phyloP scores from a whole-genome alignment of 208 protist species.

The Entamoeba dispar region DNA sequence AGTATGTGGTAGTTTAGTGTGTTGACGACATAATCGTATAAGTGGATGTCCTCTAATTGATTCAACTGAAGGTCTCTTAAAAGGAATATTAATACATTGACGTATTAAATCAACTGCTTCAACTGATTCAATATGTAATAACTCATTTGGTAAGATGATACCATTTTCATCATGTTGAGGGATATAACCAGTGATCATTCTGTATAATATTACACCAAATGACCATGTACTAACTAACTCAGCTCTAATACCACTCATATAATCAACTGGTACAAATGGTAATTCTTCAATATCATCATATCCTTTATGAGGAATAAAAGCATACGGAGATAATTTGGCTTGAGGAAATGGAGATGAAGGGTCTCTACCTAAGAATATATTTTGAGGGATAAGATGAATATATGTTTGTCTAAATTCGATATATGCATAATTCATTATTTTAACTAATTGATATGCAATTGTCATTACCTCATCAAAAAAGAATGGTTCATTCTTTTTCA shows the following conservation, averaged over 20 bases:
- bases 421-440: background rate
- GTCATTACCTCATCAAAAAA: background rate
- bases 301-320: background rate
- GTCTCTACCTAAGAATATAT: background rate
- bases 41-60: background rate
- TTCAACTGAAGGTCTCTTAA: background rate
- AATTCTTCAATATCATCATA: background rate
- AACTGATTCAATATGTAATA: background rate
- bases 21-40: background rate
- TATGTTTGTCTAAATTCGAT: background rate
- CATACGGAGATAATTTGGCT: background rate
- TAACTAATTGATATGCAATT: background rate
- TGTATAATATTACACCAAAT: background rate
- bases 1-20: background rate
- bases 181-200: background rate
- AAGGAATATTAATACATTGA: background rate
- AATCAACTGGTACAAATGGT: background rate
- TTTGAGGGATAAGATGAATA: background rate
- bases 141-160: background rate
- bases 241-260: background rate
- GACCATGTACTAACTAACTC: background rate
- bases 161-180: background rate
- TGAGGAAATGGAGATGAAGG: background rate
- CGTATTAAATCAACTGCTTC: background rate
- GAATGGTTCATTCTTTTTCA: background rate